Base-by-base conservation (phyloP, 1,284 basidiomycete species). In the Boletus albobrunnescens region DNA sequence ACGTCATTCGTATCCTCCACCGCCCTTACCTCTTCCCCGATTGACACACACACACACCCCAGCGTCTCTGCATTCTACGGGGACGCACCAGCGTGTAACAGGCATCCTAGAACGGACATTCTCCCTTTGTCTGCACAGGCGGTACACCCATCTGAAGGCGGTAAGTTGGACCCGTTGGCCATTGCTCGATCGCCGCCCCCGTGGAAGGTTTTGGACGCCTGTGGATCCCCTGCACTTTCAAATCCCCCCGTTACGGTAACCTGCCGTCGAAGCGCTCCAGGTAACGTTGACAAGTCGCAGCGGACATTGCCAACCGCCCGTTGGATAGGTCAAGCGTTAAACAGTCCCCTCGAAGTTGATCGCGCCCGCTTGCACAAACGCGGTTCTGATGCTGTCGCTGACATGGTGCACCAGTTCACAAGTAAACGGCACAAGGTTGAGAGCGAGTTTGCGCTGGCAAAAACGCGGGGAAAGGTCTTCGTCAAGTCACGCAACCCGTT, bases 111-210 rank as follows among this genome's bases (percentile, higher is more conserved):
- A n/a, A 43, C 16, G 22, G 48, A 13, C 42, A 40, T 53, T 14
- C 40, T 67, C 17, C 57, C 59, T 14, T 30, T 56, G 23, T 50
- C 51, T 16, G 52, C 53, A 20, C 57, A 53, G 36, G 56, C 51
- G 0, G 50, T 61, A 14, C 50, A 51, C 20, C 37, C 59, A 16
- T 40, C 38, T 31, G 22, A 54, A 33, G 44, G 46, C 27, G 23
- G 32, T 7, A 47, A 37, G 41, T 36, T 44, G 36, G 58, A 69
- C 36, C 52, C 56, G 27, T 27, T 65, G 33, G 67, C 63, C 36
- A 22, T 65, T 30, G 54, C 56, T 40, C 56, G 67, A 40, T 35
- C 46, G 9, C 64, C 67, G 3, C 67, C 64, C 19, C 49, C 60
- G 4, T 65, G 67, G 67, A 55, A 39, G 6, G 22, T 12, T 12